Evolutionary conservation across 106 monocot genomes (phyloP).

Genomic region (Alisma plantagoaquatica): DNA sequence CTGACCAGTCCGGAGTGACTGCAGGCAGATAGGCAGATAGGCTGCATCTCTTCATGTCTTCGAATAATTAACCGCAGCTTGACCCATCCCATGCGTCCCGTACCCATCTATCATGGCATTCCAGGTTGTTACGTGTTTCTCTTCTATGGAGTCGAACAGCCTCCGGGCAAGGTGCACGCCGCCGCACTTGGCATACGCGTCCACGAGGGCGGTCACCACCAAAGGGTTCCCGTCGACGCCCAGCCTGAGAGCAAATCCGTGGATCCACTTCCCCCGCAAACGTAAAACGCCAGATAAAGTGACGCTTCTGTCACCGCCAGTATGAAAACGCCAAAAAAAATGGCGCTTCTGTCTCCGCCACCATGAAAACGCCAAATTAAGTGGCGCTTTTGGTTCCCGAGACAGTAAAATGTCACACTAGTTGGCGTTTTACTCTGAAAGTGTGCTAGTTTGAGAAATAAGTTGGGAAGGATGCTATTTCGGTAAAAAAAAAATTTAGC

Average conservation of each 20-base stretch:
- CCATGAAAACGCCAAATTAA: no score
- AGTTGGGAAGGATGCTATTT: no score
- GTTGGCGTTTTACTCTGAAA: no score
- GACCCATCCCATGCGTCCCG: slow-evolving; percentile 48
- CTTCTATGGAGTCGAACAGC: slow-evolving; percentile 23
- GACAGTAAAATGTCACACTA: no score
- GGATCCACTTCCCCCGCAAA: no score
- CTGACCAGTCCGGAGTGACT: slow-evolving; percentile 54
- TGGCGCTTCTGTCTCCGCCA: no score
- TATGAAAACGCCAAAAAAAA: no score
- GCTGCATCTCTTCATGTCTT: slow-evolving; percentile 58
- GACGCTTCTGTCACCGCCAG: no score
- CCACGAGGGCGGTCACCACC: slow-evolving; percentile 33
- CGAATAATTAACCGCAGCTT: slow-evolving; percentile 18
- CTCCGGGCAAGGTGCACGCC: slow-evolving; percentile 27
- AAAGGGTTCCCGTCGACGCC: slow-evolving; percentile 14
- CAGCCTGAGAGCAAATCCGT: slow-evolving; percentile 28
- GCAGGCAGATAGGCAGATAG: slow-evolving; percentile 51
- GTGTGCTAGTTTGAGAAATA: no score
- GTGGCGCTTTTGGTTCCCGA: no score
- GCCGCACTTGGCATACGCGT: slow-evolving; percentile 38
- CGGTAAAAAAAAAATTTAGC: no score
- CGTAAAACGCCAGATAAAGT: no score
- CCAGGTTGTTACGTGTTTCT: slow-evolving; percentile 34
- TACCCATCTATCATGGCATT: slow-evolving; percentile 45